Base-by-base conservation (phyloP, 1,139 yeast genomes). In the Suhomyces taliae region DNA sequence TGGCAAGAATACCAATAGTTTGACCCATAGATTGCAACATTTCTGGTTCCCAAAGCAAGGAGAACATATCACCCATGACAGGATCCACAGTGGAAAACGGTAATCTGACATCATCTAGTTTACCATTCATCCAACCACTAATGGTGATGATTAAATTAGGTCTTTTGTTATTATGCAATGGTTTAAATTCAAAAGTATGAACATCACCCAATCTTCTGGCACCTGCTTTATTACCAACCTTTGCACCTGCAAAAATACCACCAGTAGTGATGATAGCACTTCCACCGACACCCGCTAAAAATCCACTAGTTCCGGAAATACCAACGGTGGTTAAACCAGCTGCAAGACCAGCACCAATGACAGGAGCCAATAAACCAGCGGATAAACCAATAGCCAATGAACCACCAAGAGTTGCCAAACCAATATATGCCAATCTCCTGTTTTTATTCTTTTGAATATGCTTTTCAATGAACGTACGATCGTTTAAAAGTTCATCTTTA, bases 11-110 rank as follows among this genome's bases (percentile, higher is more conserved):
- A 53, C 83, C 82, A 53, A 95, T 91, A 0, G 99, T 95, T 64
- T 93, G 97, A 59, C 99, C 99, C 82, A 90, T 90, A 43, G 96
- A 88, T 52, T 83, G 87, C 59, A 95, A 81, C 95, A 95, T 89
- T 58, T 95, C 99, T 0, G 99, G 99, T 65, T 95, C 99, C 99
- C 99, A 95, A 41, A 88, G 71, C 12, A 95, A 74, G 0, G 98
- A 90, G 59, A 87, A 87, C 57, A 93, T 71, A 66, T 95, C 99
- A 10, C 99, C 99, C 95, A 93, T 90, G 0, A 91, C 89, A 0
- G 99, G 99, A 63, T 95, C 99, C 6, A 93, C 87, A 0, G 99
- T 93, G 1, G 97, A 89, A 62, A 91, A 95, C 3, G 99, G 99
- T 52, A 95, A 76, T 61, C 99, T 78, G 12, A 95, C 95, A 78